These are phyloP conservation scores for Evernia prunastri DNA, from an alignment of 495 filamentous ascomycete species.

Conservation along the genomic window DNA sequence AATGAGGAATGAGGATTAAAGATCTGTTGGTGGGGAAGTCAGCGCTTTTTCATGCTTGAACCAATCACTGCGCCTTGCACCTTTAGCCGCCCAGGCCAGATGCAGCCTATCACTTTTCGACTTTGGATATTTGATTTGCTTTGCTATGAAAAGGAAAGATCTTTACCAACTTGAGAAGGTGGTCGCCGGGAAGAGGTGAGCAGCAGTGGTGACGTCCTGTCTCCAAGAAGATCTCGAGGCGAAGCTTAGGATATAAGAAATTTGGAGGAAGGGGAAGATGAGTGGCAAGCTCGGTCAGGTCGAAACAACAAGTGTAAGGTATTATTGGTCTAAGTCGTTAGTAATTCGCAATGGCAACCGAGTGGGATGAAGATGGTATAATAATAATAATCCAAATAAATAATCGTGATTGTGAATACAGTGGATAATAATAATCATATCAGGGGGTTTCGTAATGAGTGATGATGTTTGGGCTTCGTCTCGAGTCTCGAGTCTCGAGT, in stretches of 20 bases:
- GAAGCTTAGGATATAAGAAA: neutral
- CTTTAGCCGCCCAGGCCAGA: conserved; percentile 18
- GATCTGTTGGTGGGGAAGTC: conserved; percentile 21
- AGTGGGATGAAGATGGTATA: neutral
- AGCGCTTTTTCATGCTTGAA: conserved; percentile 8
- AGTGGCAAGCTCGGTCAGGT: neutral
- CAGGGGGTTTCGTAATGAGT: neutral
- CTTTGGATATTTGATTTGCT: too few relatives aligned
- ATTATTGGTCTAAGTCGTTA: neutral
- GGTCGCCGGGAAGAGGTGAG: neutral
- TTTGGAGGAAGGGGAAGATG: neutral
- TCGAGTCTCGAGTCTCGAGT: neutral
- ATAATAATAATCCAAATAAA: too few relatives aligned
- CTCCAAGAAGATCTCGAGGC: neutral
- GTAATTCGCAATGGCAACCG: neutral
- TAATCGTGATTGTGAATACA: too few relatives aligned
- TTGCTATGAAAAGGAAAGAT: neutral
- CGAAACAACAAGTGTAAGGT: too few relatives aligned
- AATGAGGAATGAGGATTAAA: conserved; percentile 20
- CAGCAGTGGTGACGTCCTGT: neutral
- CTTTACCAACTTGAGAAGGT: neutral
- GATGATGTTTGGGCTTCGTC: neutral
- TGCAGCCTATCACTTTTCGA: conserved; percentile 13
- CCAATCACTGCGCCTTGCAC: conserved; percentile 12
- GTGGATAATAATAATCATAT: neutral